phyloP scores from a whole-genome alignment of 2,329 filamentous ascomycete species.

The Arthrinium phaeospermum region DNA sequence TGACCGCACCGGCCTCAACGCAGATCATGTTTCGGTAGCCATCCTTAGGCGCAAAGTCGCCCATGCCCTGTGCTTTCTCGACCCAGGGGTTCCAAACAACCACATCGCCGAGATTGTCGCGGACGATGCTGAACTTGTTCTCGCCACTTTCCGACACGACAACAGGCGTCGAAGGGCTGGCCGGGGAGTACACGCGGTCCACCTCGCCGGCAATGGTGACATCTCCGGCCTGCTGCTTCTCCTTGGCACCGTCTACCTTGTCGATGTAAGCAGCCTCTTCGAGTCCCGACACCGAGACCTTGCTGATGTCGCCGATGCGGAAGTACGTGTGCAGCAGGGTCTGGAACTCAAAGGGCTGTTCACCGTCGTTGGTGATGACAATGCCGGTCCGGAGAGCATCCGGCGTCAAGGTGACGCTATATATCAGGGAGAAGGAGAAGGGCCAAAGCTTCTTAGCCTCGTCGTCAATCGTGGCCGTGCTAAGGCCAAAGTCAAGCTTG shows the following conservation, averaged over 20 bases:
- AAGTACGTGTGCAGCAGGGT: constrained; percentile 92
- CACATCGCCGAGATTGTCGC: constrained; percentile 85
- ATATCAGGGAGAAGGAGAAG: constrained; percentile 86
- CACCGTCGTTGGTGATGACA: constrained; percentile 87
- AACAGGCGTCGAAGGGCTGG: constrained; percentile 62
- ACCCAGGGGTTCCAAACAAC: constrained; percentile 98
- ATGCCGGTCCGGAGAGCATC: constrained; percentile 80
- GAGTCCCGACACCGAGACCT: constrained; percentile 76
- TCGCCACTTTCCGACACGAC: constrained; percentile 67
- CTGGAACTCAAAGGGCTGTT: constrained; percentile 86
- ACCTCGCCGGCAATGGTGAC: constrained; percentile 79
- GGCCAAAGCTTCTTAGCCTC: constrained; percentile 78
- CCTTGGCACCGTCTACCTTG: constrained; percentile 73
- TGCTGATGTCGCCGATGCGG: constrained; percentile 79
- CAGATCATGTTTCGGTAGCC: constrained; percentile 95
- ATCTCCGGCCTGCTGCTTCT: constrained; percentile 68
- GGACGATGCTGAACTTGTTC: constrained; percentile 73
- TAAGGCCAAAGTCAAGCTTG: constrained; percentile 95
- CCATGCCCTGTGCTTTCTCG: constrained; percentile 81
- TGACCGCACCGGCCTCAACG: constrained; percentile 86
- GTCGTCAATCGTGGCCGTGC: constrained; percentile 71
- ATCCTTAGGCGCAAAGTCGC: constrained; percentile 86
- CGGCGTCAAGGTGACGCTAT: constrained; percentile 84
- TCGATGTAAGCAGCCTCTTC: constrained; percentile 79
- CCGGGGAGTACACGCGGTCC: constrained; percentile 85